Evolutionary conservation across 2,329 filamentous ascomycete genomes (phyloP), one percentile per base, ranked within the genome.

Genomic region (Seiridium cupressi): DNA sequence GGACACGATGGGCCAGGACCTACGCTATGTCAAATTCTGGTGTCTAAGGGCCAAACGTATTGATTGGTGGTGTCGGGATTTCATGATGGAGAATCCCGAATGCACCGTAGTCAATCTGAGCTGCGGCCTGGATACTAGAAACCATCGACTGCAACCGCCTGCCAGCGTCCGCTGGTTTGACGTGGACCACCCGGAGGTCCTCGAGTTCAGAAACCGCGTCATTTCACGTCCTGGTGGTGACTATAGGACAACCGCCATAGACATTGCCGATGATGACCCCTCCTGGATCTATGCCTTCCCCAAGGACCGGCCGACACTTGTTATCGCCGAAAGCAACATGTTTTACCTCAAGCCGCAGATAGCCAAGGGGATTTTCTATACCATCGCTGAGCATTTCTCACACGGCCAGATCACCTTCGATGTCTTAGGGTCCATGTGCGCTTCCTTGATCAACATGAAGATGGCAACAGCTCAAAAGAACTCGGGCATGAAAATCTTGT

Each of bases 251-350:
- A 58, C 69, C 1, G 60, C 32, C 53, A 61, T 58, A 32, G 67
- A 61, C 60, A 68, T 65, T 38, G 63, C 57, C 36, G 62, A 66
- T 47, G 47, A 53, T 35, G 49, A 60, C 3, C 36, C 44, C 26
- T 57, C 53, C 5, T 72, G 70, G 70, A 61, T 71, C 3, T 51
- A 58, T 35, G 58, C 59, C 3, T 55, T 72, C 2, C 66, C 68
- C 2, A 55, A 58, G 0, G 68, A 70, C 51, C 55, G 66, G 6
- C 69, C 70, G n/a, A 68, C 65, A 2, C 46, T 70, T 11, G 59
- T 71, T 13, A 40, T 72, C 7, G 63, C 69, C 51, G 70, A 72
- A 53, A 69, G 70, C 2, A 63, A 72, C 4, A 63, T 61, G 38
- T 65, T 67, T 54, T 72, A 72, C 44, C 62, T 72, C 3, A 47